Percentiles rank a stretch among this genome's conserved stretches.
Conservation (phyloP, 202 grass and related monocot species). For the Brachypodium distachyon region DNA sequence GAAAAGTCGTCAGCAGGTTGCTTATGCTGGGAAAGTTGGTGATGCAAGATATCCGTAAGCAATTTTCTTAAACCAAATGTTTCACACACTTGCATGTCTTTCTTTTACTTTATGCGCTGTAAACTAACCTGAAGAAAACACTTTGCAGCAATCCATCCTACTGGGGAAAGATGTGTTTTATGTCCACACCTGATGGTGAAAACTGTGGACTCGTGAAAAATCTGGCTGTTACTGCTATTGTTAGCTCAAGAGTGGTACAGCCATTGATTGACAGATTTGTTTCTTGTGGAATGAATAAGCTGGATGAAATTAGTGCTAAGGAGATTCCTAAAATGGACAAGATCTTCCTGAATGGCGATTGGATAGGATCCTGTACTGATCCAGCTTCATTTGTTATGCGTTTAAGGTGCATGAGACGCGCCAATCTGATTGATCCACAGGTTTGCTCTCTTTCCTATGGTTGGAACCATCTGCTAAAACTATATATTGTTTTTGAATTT, state of each 20-base stretch:
- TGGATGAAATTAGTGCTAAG: constrained; percentile 44
- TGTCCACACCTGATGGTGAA: constrained; percentile 96
- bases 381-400: constrained; percentile 59
- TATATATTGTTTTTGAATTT: not conserved
- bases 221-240: constrained; percentile 74
- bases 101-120: constrained; percentile 3
- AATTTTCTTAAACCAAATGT: constrained; percentile 11
- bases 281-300: constrained; percentile 76
- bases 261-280: constrained; percentile 70
- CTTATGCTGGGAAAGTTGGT: constrained; percentile 94
- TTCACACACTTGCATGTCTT: not conserved
- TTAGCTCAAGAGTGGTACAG: constrained; percentile 63
- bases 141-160: constrained; percentile 82
- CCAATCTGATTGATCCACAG: constrained; percentile 56
- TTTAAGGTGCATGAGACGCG: constrained; percentile 74
- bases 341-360: constrained; percentile 81
- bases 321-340: constrained; percentile 49
- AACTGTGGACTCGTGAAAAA: constrained; percentile 99
- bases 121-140: constrained; percentile 14
- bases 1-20: constrained; percentile 89
- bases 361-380: constrained; percentile 70
- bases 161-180: constrained; percentile 91
- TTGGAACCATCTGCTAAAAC: not conserved
- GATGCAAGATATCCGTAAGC: constrained; percentile 99
- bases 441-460: constrained; percentile 33